Conservation (phyloP, 768 basidiomycete genomes). For the Pleurotus pulmonarius region DNA sequence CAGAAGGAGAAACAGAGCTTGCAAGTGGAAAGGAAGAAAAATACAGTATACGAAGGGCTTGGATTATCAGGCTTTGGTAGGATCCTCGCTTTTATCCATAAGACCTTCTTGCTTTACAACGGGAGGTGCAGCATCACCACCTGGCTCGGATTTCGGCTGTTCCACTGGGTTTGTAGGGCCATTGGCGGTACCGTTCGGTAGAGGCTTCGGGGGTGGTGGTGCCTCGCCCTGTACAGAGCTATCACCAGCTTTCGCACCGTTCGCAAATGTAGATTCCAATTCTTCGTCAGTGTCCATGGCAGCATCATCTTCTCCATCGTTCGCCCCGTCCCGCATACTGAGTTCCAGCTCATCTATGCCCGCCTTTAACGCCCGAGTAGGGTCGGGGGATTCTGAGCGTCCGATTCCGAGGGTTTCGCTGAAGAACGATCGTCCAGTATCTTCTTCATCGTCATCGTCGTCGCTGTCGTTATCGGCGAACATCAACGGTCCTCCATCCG, state of each 20-base stretch:
- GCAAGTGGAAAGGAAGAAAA: not conserved
- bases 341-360: conserved; percentile 63
- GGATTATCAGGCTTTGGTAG: conserved; percentile 25
- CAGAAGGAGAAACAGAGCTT: conserved; percentile 4
- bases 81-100: conserved; percentile 62
- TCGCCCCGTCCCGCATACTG: conserved; percentile 32
- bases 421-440: conserved; percentile 46
- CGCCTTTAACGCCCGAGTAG: conserved; percentile 53
- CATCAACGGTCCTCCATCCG: conserved; percentile 51
- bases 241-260: not conserved
- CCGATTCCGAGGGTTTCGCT: conserved; percentile 42
- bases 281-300: conserved; percentile 23
- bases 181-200: conserved; percentile 43
- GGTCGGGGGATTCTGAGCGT: conserved; percentile 43
- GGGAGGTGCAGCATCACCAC: conserved; percentile 51
- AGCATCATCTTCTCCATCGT: conserved; percentile 35
- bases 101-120: conserved; percentile 62
- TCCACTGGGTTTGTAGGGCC: conserved; percentile 30
- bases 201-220: conserved; percentile 39
- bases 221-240: conserved; percentile 36
- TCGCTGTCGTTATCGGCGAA: conserved; percentile 65
- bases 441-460: conserved; percentile 57
- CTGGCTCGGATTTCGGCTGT: conserved; percentile 48
- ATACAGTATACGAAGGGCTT: not conserved
- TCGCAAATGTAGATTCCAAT: conserved; percentile 11